Conservation (phyloP, 371 early-diverging fungal species). For the Cokeromyces recurvatus region DNA sequence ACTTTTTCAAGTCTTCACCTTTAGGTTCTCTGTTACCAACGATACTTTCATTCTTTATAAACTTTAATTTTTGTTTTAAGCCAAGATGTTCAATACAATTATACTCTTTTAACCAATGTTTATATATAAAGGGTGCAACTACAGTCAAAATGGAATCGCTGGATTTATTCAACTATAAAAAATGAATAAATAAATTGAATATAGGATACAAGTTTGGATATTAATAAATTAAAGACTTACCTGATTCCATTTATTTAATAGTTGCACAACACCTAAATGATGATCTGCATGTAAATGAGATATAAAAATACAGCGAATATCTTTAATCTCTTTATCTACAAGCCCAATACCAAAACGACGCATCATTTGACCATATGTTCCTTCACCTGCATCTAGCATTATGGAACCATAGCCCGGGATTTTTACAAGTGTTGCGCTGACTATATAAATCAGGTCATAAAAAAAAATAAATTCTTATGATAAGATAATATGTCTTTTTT, state of each 20-base stretch:
- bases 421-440: conserved; percentile 77
- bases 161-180: not conserved
- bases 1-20: conserved; percentile 4
- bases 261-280: conserved; percentile 84
- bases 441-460: conserved; percentile 45
- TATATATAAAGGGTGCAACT: conserved; percentile 63
- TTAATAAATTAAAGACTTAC: conserved; percentile 36
- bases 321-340: conserved; percentile 39
- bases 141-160: conserved; percentile 33
- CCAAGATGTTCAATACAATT: conserved; percentile 62
- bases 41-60: conserved; percentile 38
- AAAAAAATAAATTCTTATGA: not conserved
- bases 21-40: conserved; percentile 1
- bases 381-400: conserved; percentile 97
- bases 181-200: not conserved
- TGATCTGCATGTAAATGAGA: conserved; percentile 99
- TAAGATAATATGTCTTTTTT: too few relatives aligned
- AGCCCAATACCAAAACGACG: conserved; percentile 62
- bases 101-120: conserved; percentile 69
- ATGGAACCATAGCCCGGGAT: conserved; percentile 60
- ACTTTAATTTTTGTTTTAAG: conserved; percentile 12
- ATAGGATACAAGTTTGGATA: too few relatives aligned
- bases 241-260: conserved; percentile 64
- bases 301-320: conserved; percentile 79
- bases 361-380: conserved; percentile 90